Evolutionary conservation across 1,284 basidiomycete species (phyloP), one percentile per base, ranked within the genome.

Genomic region (Retiboletus flavoniger): DNA sequence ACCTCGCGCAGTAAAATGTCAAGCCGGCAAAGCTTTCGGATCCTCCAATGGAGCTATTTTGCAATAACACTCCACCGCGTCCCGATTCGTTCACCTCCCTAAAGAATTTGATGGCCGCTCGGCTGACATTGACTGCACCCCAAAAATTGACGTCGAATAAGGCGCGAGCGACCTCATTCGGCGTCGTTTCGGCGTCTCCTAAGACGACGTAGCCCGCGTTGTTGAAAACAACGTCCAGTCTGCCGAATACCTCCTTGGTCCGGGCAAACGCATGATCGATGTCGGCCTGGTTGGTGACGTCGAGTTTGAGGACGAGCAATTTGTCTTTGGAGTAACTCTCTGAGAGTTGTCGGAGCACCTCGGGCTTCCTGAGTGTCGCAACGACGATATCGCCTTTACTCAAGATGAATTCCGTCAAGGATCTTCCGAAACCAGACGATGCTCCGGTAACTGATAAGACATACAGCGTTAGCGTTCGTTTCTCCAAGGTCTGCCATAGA

Each of bases 61-160:
- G 55, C 38, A 47, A 19, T 1, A 58, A 28, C 26, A 58, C 6
- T 10, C 50, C 55, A 0, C 61, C 58, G 4, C 29, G 51, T 13
- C 55, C 51, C 0, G 46, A 43, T 38, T 58, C 45, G 26, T 66
- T 66, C 16, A 55, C 53, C 19, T 64, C 55, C 5, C 57, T 47
- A 9, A 66, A 64, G 39, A 66, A 63, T 24, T 43, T 28, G 50
- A 63, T 21, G 19, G 43, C 46, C 11, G 46, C 51, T 8, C 36
- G 34, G 39, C 60, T 63, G 21, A 65, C 57, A 2, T 47, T 46
- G 9, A 59, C 50, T 2, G 50, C 50, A 0, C 64, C 62, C 62
- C 62, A 66, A 28, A 66, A 63, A 19, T 63, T 63, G 7, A 64
- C 60, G 0, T 64, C 62, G 14, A 63, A 66, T 45, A 64, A 4